Evolutionary conservation across 2,329 filamentous ascomycete genomes (phyloP).

Genomic region (Hypoxylon sp.): DNA sequence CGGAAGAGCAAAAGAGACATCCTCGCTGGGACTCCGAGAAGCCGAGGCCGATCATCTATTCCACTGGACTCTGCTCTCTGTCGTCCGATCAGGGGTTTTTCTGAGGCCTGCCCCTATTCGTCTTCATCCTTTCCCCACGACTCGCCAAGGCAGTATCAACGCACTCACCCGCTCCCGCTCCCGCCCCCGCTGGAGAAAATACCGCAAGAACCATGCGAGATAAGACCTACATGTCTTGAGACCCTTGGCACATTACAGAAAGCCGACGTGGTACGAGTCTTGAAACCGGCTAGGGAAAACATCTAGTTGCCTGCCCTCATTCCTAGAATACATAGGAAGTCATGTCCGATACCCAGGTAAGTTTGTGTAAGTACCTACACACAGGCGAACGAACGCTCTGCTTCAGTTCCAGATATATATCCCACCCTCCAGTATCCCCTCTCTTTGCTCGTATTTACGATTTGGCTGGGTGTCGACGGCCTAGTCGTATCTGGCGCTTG

Average conservation of each 20-base stretch:
- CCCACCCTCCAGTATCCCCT: not conserved
- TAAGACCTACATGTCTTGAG: constrained; percentile 13
- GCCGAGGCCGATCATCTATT: not conserved
- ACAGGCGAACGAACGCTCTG: not conserved
- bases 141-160: constrained; percentile 2
- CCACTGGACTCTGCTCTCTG: not conserved
- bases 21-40: constrained; percentile 3
- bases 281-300: not conserved
- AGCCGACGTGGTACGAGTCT: not conserved
- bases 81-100: not conserved
- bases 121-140: not conserved
- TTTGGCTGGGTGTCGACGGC: not conserved
- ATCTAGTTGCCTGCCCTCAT: not conserved
- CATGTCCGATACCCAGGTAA: not conserved
- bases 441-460: not conserved
- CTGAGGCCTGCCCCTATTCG: constrained; percentile 3
- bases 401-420: not conserved
- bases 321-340: not conserved
- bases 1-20: not conserved
- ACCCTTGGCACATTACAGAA: constrained; percentile 4
- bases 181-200: constrained; percentile 21
- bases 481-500: not conserved
- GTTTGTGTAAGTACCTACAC: not conserved
- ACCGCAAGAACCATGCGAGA: constrained; percentile 24
- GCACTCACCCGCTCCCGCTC: not conserved